Base-by-base conservation (phyloP, 2,329 filamentous ascomycete genomes). In the Purpureocillium lavendulum region DNA sequence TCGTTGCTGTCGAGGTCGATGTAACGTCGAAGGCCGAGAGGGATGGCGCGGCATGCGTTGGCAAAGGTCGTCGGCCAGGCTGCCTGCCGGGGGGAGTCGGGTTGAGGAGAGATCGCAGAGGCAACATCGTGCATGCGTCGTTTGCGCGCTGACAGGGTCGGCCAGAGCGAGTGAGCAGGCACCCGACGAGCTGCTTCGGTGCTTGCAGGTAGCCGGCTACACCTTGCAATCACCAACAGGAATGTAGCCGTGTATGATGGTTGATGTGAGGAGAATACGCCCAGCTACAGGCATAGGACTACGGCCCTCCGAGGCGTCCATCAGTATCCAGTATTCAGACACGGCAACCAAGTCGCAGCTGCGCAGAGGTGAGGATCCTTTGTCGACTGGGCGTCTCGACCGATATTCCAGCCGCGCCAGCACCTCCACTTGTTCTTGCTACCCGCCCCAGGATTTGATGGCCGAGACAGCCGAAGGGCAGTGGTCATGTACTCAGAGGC, bases 41-140 rank as follows among this genome's bases (percentile, higher is more conserved):
- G 13, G 32, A 30, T 38, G 16, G 30, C 24, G 34, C 12, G 5
- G 33, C 24, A 18, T n/a, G 65, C 60, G 58, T 57, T 69, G 54
- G 63, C 47, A 59, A 64, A 49, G 64, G 62, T 30, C 45, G 47
- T 28, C 42, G 36, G 32, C 38, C 30, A 38, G 59, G 55, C 58
- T 66, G 50, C 39, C 59, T 54, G 46, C 64, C 61, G 41, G 68
- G 56, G 45, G 72, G 67, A 38, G 67, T 59, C 49, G 80, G 80
- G 55, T 84, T 85, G 55, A 84, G 73, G 52, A 85, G 69, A 47
- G 76, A 80, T 30, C 75, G 68, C 48, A 84, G 69, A 35, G 80
- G 77, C 44, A 82, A 59, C 80, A 84, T 84, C 53, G 51, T 58
- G 53, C 55, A 35, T 24, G 39, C 35, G 36, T 43, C 36, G 38